phyloP scores from a whole-genome alignment of 1,284 basidiomycete genomes.

The Rugosomyces carneus region DNA sequence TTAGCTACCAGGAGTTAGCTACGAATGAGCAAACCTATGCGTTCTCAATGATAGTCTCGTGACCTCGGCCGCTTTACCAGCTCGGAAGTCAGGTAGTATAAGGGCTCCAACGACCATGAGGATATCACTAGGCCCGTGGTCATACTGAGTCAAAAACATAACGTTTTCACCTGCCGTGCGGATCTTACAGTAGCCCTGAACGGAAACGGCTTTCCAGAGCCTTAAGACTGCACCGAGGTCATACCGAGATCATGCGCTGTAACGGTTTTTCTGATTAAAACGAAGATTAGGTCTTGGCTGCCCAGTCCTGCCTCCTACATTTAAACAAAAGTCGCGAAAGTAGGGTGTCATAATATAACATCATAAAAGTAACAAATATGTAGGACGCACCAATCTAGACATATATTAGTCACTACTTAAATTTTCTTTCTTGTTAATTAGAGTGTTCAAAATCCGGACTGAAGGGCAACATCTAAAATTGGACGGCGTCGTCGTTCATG shows the following conservation, averaged over 20 bases:
- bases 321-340: too few relatives aligned
- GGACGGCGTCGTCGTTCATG: too few relatives aligned
- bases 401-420: too few relatives aligned
- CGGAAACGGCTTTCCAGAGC: background rate
- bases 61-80: slow-evolving; percentile 8
- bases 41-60: slow-evolving; percentile 1
- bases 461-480: too few relatives aligned
- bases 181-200: background rate
- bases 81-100: background rate
- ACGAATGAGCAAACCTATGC: background rate
- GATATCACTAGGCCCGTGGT: slow-evolving; percentile 2
- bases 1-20: background rate
- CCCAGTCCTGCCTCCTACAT: too few relatives aligned
- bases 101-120: background rate
- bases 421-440: too few relatives aligned
- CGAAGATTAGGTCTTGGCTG: too few relatives aligned
- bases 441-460: too few relatives aligned
- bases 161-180: background rate
- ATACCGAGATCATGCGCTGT: slow-evolving; percentile 3
- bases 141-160: background rate
- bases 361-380: too few relatives aligned
- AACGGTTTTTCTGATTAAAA: background rate
- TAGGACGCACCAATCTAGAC: too few relatives aligned
- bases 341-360: too few relatives aligned
- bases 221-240: slow-evolving; percentile 11